Evolutionary conservation across 331 rosid species (phyloP).

Genomic region (Spiraea crenata): DNA sequence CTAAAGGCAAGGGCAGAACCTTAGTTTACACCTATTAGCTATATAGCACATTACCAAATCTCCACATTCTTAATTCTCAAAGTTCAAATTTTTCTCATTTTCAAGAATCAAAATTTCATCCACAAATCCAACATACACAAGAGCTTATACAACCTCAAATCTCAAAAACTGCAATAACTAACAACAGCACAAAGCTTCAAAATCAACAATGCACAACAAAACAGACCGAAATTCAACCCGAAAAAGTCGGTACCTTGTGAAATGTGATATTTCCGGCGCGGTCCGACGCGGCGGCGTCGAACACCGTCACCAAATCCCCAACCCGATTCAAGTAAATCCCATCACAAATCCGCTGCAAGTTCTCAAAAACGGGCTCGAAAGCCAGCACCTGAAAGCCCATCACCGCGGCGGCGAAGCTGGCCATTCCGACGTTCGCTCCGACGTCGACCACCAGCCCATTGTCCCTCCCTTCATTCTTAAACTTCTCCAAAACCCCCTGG

Average conservation of each 20-base stretch:
- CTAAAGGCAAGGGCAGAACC: too few species aligned
- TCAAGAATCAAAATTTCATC: neutral
- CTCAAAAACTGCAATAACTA: neutral
- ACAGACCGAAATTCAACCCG: neutral
- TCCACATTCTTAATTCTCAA: neutral
- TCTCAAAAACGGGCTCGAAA: constrained; percentile 94
- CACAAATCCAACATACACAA: too few species aligned
- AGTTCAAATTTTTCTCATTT: neutral
- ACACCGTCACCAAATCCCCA: constrained; percentile 70
- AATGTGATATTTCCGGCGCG: constrained; percentile 75
- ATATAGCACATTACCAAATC: neutral
- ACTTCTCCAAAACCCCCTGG: constrained; percentile 68
- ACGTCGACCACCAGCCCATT: constrained; percentile 76
- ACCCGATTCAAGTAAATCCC: constrained; percentile 85
- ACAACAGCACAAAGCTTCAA: neutral
- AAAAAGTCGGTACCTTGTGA: constrained; percentile 58
- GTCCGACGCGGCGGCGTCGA: constrained; percentile 87
- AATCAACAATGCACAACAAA: neutral
- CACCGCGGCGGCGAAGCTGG: constrained; percentile 85
- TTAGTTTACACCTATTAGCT: too few species aligned
- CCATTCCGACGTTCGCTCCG: constrained; percentile 96
- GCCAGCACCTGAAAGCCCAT: constrained; percentile 86
- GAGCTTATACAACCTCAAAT: neutral
- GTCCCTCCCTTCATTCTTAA: constrained; percentile 42
- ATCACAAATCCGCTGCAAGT: constrained; percentile 90